Evolutionary conservation across 331 rosid species (phyloP).

Genomic region (Rosa hybrid): DNA sequence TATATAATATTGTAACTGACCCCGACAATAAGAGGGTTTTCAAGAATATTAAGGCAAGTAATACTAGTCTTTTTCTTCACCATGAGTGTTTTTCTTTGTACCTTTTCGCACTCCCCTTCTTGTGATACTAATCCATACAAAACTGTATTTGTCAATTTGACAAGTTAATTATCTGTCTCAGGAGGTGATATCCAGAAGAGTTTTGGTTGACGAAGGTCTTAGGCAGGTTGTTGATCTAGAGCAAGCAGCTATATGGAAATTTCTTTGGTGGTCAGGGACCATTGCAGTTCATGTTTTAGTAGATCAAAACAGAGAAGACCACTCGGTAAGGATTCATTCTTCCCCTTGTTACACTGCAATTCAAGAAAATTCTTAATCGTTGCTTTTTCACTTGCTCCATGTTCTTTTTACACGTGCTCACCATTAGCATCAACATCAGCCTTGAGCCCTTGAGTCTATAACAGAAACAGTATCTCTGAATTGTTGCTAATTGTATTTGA

Average conservation of each 20-base stretch:
- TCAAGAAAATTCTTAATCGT: background rate
- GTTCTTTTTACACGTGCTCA: background rate
- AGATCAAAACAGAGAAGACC: conserved; percentile 90
- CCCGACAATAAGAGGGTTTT: conserved; percentile 93
- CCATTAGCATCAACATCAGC: background rate
- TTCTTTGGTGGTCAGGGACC: conserved; percentile 99
- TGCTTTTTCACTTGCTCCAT: background rate
- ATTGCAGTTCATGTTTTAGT: conserved; percentile 83
- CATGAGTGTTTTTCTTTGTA: background rate
- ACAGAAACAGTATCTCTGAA: background rate
- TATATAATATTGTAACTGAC: conserved; percentile 82
- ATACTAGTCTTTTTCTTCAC: conserved; percentile 14
- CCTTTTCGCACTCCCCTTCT: background rate
- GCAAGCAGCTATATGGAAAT: conserved; percentile 97
- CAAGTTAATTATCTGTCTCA: conserved; percentile 31
- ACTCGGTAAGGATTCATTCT: conserved; percentile 60
- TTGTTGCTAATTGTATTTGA: background rate
- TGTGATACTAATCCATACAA: background rate
- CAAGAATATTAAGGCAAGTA: conserved; percentile 81
- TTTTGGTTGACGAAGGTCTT: conserved; percentile 86
- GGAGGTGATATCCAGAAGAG: conserved; percentile 88
- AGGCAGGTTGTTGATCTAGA: conserved; percentile 94
- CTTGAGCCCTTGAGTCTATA: background rate
- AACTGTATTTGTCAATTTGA: background rate
- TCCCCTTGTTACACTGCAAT: conserved; percentile 1